Base-by-base conservation (phyloP, 2,329 filamentous ascomycete genomes). In the Xenoacremonium recifei region DNA sequence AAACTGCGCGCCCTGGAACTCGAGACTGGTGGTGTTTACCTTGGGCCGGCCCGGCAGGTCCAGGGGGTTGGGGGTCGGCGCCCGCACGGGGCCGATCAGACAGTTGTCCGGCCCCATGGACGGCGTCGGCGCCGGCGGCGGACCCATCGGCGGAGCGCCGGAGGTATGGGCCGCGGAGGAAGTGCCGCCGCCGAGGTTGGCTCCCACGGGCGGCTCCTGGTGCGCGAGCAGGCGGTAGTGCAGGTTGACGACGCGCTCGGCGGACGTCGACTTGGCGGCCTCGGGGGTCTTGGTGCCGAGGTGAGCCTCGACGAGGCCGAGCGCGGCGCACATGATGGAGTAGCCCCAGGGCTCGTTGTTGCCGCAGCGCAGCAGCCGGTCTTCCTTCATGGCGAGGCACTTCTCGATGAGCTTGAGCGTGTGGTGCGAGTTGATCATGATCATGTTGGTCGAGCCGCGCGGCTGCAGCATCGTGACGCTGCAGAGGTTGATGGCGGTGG, bases 281-380 rank as follows among this genome's bases (percentile, higher is more conserved):
- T 80, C 76, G 13, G 73, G 58, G 6, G 77, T 72, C 64, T 81
- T 82, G 44, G 72, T 72, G 20, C 75, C 77, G 12, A 82, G 64
- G 46, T 83, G 79, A 0, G 77, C 75, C 58, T 82, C 77, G 18
- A 82, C 66, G 9, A 83, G 66, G 3, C 79, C 79, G 19, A 76
- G 68, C 1, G 79, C 77, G 3, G 78, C 76, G 50, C 78, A 82
- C 74, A 82, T 79, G 57, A 80, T 80, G 41, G 75, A 78, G 59
- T 82, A 81, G 15, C 77, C 77, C 79, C 79, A 82, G 0, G 79
- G 79, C 55, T 83, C 79, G 53, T 80, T 79, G 63, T 82, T 82
- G 13, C 79, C 79, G 47, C 77, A 80, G n/a, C 78, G 68, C 18
- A 83, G 59, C 6, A 82, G 71, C 1, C 77, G 72, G 50, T 82